These are phyloP conservation scores for Wallacemonas rigidus DNA, from an alignment of 208 protist genomes.

Conservation along the genomic window DNA sequence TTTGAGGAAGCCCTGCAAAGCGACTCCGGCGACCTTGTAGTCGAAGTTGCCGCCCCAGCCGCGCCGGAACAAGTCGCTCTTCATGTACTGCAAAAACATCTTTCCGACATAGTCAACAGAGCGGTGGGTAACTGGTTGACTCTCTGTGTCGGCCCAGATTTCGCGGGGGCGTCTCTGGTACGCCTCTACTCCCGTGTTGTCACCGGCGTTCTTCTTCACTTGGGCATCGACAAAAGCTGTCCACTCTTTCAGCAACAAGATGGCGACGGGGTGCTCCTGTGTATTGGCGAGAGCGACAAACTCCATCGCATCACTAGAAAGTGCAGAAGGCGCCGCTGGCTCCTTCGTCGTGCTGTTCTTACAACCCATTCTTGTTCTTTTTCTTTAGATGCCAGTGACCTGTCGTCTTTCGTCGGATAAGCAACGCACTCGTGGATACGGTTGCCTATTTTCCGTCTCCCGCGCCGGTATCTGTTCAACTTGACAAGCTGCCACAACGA, in stretches of 20 bases:
- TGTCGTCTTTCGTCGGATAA: too few relatives aligned
- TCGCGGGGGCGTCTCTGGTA: constrained; percentile 42
- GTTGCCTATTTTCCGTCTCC: too few relatives aligned
- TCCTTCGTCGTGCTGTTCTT: constrained; percentile 53
- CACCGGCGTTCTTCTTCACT: constrained; percentile 30
- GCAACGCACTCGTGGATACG: too few relatives aligned
- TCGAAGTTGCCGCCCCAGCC: constrained; percentile 86
- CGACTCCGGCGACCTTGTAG: constrained; percentile 78
- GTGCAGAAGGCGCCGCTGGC: background rate
- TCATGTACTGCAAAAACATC: constrained; percentile 83
- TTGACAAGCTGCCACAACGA: too few relatives aligned
- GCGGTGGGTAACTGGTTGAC: constrained; percentile 56
- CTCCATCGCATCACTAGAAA: constrained; percentile 37
- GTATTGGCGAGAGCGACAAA: constrained; percentile 52
- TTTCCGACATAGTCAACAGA: constrained; percentile 84
- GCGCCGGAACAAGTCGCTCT: constrained; percentile 57
- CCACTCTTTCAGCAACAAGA: constrained; percentile 74
- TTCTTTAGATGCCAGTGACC: too few relatives aligned
- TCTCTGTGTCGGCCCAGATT: constrained; percentile 67
- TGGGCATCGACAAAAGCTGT: constrained; percentile 58
- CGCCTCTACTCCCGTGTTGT: constrained; percentile 27
- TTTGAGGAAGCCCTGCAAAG: constrained; percentile 74
- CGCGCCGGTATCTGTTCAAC: too few relatives aligned
- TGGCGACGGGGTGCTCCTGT: constrained; percentile 67
- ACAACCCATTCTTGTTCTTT: constrained; percentile 57